A percentile compares a stretch with the other conserved stretches of the same genome.
Evolutionary conservation across 2,329 filamentous ascomycete species (phyloP).

Genomic region (Fusarium citri): DNA sequence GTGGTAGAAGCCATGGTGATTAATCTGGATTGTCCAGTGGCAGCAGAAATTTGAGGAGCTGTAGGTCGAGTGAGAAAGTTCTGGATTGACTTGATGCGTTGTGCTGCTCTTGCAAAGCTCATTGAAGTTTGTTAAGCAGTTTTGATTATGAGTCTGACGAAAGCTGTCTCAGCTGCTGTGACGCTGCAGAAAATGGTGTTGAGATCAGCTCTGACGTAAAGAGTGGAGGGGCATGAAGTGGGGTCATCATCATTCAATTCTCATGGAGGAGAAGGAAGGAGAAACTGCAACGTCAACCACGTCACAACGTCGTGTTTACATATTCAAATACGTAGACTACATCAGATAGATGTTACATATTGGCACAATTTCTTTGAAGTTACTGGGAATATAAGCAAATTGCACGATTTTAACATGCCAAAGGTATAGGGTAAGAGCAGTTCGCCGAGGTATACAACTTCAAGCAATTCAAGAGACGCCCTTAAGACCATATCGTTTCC

Average conservation of each 20-base stretch:
- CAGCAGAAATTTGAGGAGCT: conserved; percentile 7
- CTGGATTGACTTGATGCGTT: conserved; percentile 43
- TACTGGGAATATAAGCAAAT: background rate
- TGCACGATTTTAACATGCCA: background rate
- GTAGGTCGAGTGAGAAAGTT: conserved; percentile 29
- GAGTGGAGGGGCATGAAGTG: too few species aligned
- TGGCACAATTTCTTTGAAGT: too few species aligned
- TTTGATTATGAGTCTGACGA: conserved; percentile 9
- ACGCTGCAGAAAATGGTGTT: conserved; percentile 14
- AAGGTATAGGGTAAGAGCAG: conserved; percentile 1
- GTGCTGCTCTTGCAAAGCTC: conserved; percentile 43
- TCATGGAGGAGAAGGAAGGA: background rate
- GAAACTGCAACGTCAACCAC: background rate
- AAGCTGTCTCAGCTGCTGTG: background rate
- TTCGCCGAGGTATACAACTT: background rate
- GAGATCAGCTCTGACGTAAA: too few species aligned
- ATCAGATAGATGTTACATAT: background rate
- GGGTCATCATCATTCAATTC: background rate
- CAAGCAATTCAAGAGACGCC: background rate
- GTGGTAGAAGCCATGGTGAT: conserved; percentile 80
- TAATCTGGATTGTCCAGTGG: conserved; percentile 55
- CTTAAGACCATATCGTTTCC: background rate
- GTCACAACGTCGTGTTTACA: background rate
- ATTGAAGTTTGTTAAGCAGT: conserved; percentile 25
- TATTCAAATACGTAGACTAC: too few species aligned